Conservation (phyloP, 495 filamentous ascomycete genomes). For the Terfezia claveryi region DNA sequence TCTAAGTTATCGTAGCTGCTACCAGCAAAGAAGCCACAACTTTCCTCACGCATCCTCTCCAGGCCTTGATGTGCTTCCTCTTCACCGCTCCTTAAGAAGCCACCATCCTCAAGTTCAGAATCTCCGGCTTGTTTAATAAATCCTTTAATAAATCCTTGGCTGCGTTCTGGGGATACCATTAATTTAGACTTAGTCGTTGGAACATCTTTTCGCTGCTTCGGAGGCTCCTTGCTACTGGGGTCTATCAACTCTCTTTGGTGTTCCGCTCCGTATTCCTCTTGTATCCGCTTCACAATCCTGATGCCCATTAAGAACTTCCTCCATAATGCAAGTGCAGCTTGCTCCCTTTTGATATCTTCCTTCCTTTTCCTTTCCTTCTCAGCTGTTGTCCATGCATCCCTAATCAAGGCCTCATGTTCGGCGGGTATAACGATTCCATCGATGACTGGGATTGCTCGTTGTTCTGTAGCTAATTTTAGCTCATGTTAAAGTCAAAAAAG, state of each 20-base stretch:
- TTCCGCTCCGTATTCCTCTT: conserved; percentile 38
- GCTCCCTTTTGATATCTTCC: conserved; percentile 63
- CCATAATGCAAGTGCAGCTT: conserved; percentile 55
- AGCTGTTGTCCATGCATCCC: conserved; percentile 65
- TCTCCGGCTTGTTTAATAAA: conserved; percentile 8
- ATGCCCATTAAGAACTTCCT: conserved; percentile 68
- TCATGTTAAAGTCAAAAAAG: not conserved
- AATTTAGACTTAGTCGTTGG: not conserved
- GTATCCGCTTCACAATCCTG: conserved; percentile 57
- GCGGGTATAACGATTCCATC: conserved; percentile 73
- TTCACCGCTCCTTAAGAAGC: conserved; percentile 1
- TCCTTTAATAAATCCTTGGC: not conserved
- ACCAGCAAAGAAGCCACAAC: not conserved
- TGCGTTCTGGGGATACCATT: not conserved
- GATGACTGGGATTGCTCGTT: conserved; percentile 79
- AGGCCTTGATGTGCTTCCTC: conserved; percentile 1
- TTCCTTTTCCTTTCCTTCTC: conserved; percentile 55
- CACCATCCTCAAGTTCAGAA: conserved; percentile 1
- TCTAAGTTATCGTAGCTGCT: not conserved
- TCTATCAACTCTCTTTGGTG: conserved; percentile 1
- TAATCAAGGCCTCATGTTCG: conserved; percentile 50
- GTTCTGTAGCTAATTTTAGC: conserved; percentile 29
- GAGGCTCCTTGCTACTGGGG: not conserved
- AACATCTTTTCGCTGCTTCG: not conserved
- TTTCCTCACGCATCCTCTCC: not conserved